Conservation (phyloP, 805 yeast species). For the Lipomyces japonicus region DNA sequence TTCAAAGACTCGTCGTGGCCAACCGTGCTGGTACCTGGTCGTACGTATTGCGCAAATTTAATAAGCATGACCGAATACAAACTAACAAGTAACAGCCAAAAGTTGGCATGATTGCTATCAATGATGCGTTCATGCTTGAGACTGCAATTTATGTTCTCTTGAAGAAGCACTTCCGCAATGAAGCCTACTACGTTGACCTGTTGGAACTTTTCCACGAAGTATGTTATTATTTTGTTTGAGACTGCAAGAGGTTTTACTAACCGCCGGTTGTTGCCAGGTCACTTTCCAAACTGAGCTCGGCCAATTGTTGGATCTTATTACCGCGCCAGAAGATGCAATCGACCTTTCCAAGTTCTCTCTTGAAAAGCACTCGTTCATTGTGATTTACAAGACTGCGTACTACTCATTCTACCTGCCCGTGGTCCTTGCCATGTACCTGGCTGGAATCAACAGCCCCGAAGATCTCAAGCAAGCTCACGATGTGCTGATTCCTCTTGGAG, state of each 20-base stretch:
- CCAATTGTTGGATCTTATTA: conserved; percentile 88
- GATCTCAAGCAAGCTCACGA: conserved; percentile 87
- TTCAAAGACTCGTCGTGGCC: conserved; percentile 95
- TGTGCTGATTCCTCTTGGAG: conserved; percentile 90
- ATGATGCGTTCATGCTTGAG: conserved; percentile 95
- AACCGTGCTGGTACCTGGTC: conserved; percentile 89
- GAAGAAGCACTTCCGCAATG: conserved; percentile 81
- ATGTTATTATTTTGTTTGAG: not conserved
- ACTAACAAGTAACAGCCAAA: conserved; percentile 42
- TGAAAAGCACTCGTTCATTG: conserved; percentile 90
- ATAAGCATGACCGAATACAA: not conserved
- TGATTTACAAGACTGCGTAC: conserved; percentile 94
- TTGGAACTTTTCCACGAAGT: conserved; percentile 88
- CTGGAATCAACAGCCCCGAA: conserved; percentile 64
- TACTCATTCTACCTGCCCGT: conserved; percentile 97
- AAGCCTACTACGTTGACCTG: conserved; percentile 80
- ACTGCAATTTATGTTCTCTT: conserved; percentile 85
- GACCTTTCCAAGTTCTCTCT: conserved; percentile 83
- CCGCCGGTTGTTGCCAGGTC: conserved; percentile 40
- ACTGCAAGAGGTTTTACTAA: not conserved
- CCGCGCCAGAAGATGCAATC: conserved; percentile 94
- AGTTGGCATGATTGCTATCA: conserved; percentile 91
- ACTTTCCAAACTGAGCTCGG: conserved; percentile 98
- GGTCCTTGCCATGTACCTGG: conserved; percentile 90
- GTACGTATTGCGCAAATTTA: conserved; percentile 10